Base-by-base conservation (phyloP, 768 basidiomycete species). In the Leucogyrophana mollusca region DNA sequence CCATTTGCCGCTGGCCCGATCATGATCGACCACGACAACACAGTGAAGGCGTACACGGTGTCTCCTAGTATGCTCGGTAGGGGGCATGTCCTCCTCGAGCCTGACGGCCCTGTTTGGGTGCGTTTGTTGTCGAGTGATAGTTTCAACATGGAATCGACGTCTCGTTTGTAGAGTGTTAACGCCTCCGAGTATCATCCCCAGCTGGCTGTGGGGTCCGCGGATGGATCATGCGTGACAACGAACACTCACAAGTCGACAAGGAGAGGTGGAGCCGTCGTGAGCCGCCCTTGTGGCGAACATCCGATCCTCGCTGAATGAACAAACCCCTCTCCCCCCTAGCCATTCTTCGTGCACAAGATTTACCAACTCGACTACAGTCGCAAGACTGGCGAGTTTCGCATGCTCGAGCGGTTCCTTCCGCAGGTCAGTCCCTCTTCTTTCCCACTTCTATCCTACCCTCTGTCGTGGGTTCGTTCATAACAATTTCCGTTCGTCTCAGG, bases 321-420 rank as follows among this genome's bases (percentile, higher is more conserved):
- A n/a, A n/a, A n/a, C n/a, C n/a, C n/a, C 44, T 17, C 6, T 3
- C 4, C 16, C n/a, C 44, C 22, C 5, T 50, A 90, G 86, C 85
- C 88, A 0, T 85, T 88, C 57, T 81, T 91, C 51, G 73, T 82
- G 13, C 85, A 90, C 61, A 84, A 81, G 62, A 74, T 95, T 14
- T 96, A 82, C 56, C 88, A 90, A 58, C 74, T 98, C 43, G 95
- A 98, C 65, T 92, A 90, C 56, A 92, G 82, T 55, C 82, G 86
- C 33, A 79, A 74, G 6, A 79, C 79, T 0, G 79, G 80, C 17
- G 81, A 90, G 49, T 93, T 79, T 60, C 75, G 94, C 18, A 91
- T 97, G 84, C 67, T 94, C n/a, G 95, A 98, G 47, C 78, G 80
- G 18, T 83, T 95, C 55, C 63, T 87, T 6, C 90, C 94, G 2